Conservation (phyloP, 768 basidiomycete species). For the Myochromella boudieri region DNA sequence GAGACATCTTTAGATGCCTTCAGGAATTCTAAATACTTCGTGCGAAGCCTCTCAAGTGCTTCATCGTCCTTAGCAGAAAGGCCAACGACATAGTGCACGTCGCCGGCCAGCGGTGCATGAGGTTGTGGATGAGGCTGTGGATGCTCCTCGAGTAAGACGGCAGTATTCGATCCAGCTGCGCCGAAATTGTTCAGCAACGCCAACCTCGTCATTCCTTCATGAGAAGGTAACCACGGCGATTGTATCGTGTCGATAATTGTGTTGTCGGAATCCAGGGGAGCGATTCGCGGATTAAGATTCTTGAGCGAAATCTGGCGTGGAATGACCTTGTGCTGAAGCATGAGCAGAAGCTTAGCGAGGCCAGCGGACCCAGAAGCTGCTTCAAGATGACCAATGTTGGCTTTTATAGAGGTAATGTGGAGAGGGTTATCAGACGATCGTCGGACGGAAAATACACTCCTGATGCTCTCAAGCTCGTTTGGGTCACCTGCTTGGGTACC, state of each 20-base stretch:
- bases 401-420: constrained; percentile 68
- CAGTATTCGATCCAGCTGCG: constrained; percentile 69
- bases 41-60: constrained; percentile 48
- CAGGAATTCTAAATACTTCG: constrained; percentile 49
- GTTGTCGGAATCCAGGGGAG: constrained; percentile 44
- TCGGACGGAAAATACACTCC: constrained; percentile 46
- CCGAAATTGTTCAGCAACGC: constrained; percentile 77
- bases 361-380: constrained; percentile 74
- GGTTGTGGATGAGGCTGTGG: background rate
- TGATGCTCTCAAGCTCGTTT: constrained; percentile 62
- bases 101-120: background rate
- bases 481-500: constrained; percentile 74
- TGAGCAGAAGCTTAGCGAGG: constrained; percentile 68
- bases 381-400: constrained; percentile 74
- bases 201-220: constrained; percentile 36
- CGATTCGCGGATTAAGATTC: constrained; percentile 57
- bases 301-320: constrained; percentile 61
- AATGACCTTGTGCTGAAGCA: constrained; percentile 57
- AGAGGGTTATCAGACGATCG: constrained; percentile 49
- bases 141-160: constrained; percentile 59
- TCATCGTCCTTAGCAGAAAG: constrained; percentile 57
- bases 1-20: constrained; percentile 22
- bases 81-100: constrained; percentile 46
- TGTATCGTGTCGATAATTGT: constrained; percentile 44
- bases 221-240: constrained; percentile 41